Percentiles rank a stretch among this genome's conserved stretches.
Conservation (phyloP, 176 grass and related monocot species). For the Bromus sterilis region DNA sequence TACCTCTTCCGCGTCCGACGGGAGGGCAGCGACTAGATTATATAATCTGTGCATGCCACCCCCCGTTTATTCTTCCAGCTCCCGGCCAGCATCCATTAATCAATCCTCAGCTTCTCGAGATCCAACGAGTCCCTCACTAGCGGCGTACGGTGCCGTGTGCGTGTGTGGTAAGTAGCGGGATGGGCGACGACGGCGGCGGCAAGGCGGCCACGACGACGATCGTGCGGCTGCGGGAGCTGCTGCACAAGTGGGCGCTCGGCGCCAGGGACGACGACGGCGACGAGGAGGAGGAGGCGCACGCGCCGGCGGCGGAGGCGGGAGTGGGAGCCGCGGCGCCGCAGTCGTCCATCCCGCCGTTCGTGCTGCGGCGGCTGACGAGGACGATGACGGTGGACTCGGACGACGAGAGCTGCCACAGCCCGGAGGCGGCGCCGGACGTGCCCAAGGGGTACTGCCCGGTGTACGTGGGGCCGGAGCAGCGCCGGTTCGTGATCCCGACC, state of each 20-base stretch:
- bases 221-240: conserved; percentile 52
- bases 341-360: conserved; percentile 31
- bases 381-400: conserved; percentile 27
- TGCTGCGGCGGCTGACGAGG: conserved; percentile 35
- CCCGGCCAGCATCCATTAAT: background rate
- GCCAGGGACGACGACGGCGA: background rate
- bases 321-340: background rate
- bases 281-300: background rate
- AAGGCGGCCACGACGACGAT: conserved; percentile 43
- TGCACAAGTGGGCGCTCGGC: conserved; percentile 58
- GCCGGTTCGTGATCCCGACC: conserved; percentile 87
- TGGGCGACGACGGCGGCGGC: conserved; percentile 35
- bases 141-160: background rate
- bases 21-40: conserved; percentile 13
- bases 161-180: background rate
- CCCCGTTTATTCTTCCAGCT: background rate
- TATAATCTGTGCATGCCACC: conserved; percentile 25
- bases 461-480: conserved; percentile 52
- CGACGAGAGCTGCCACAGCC: conserved; percentile 64
- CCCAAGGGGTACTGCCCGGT: conserved; percentile 53
- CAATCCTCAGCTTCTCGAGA: conserved; percentile 15
- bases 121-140: conserved; percentile 3
- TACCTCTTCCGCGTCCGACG: conserved; percentile 13
- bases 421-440: conserved; percentile 51
- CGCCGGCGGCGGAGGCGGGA: background rate